Base-by-base conservation (phyloP, 495 filamentous ascomycete species). In the Aspergillus leporis region DNA sequence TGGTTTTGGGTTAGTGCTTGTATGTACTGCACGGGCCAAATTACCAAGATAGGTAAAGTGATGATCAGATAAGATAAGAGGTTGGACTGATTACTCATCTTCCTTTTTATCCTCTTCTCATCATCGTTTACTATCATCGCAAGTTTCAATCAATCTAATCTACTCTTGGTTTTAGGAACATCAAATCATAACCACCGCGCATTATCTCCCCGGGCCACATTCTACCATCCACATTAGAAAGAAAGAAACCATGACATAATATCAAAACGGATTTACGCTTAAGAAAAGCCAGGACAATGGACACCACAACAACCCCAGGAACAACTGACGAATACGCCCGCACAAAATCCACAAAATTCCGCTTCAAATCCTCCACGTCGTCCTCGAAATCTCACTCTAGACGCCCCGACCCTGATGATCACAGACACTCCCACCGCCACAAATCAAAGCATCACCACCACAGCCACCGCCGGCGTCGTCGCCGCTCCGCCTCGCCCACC, bases 341-440 rank as follows among this genome's bases (percentile, higher is more conserved):
- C 25, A 56, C 60, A 25, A 60, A 55, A 56, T 61, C 76, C 75
- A 59, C 66, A 7, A 85, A 76, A 68, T 86, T 89, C 70, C 83
- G 83, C 43, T 86, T 89, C 74, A 89, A 77, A 53, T 67, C 65
- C 41, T 61, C n/a, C n/a, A n/a, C n/a, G n/a, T n/a, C 59, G 22
- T 55, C 58, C 3, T 70, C 69, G 12, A 60, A 85, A 65, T 74
- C 72, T 23, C 70, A 73, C 65, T 21, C 55, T 56, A n/a, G 51
- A 68, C 30, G 23, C 34, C 45, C 61, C 40, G 34, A 43, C 5
- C 49, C 32, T 31, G 43, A 55, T 28, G n/a, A 63, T 23, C 41
- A 56, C 46, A 68, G 63, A 51, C 72, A 66, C 46, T 55, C 56
- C 8, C 68, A 55, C 40, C 51, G 59, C 0, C 61, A 61, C 57